These are phyloP conservation scores for Bocquillonia castaneifolia DNA, from an alignment of 441 rosid genomes.

Conservation along the genomic window DNA sequence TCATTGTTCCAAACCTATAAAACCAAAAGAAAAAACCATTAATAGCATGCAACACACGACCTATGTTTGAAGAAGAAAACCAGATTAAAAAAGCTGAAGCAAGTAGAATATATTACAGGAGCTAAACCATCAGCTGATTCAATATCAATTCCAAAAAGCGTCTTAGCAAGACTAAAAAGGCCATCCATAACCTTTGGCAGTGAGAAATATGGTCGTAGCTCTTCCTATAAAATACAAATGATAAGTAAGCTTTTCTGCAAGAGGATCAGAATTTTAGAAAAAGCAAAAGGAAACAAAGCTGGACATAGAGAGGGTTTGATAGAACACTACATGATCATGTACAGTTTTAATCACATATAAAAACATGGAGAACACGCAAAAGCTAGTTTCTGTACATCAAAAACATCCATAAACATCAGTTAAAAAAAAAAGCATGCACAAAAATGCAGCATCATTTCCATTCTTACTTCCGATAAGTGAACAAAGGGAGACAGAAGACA, in stretches of 20 bases:
- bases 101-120: constrained; percentile 48
- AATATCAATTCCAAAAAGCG: constrained; percentile 64
- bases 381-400: neutral
- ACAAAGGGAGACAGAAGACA: constrained; percentile 3
- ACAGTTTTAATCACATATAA: neutral
- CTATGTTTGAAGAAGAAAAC: constrained; percentile 13
- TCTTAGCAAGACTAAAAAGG: constrained; percentile 71
- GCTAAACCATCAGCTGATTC: constrained; percentile 86
- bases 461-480: neutral
- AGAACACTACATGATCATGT: neutral
- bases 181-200: constrained; percentile 91
- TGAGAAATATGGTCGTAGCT: constrained; percentile 84
- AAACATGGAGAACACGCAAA: neutral
- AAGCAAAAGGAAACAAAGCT: neutral
- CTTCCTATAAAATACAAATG: constrained; percentile 51
- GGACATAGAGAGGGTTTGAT: neutral
- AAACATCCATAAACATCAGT: too few species aligned
- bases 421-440: too few species aligned
- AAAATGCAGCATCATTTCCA: neutral
- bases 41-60: constrained; percentile 10
- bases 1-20: constrained; percentile 85
- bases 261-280: neutral
- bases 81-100: constrained; percentile 7
- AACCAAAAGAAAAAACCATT: constrained; percentile 21
- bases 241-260: constrained; percentile 14